These are phyloP conservation scores for Stagonosporopsis vannaccii DNA, from an alignment of 2,329 filamentous ascomycete genomes.

Conservation along the genomic window DNA sequence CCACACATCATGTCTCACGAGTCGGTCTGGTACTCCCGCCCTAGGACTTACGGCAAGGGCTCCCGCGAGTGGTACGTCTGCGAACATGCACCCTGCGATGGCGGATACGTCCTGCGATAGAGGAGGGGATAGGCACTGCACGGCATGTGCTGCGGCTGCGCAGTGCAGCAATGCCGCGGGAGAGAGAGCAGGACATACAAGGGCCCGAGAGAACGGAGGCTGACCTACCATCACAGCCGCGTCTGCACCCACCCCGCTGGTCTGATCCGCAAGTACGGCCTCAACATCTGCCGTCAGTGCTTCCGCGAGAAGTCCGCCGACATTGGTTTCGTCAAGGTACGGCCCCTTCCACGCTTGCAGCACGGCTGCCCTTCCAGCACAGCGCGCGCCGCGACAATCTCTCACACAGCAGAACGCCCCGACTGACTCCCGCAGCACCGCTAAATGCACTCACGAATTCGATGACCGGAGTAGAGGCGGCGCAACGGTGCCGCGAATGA, in stretches of 20 bases:
- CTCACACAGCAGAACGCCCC: neutral
- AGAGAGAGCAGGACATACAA: slow-evolving; percentile 11
- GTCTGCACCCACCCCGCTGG: slow-evolving; percentile 94
- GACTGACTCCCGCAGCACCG: slow-evolving; percentile 42
- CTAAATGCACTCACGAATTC: slow-evolving; percentile 38
- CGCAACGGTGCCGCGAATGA: slow-evolving; percentile 40
- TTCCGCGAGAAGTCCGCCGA: slow-evolving; percentile 73
- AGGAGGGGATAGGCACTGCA: slow-evolving; percentile 1
- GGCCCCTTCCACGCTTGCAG: slow-evolving; percentile 5
- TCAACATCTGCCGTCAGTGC: slow-evolving; percentile 80
- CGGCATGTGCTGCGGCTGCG: slow-evolving; percentile 1
- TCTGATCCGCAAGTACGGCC: slow-evolving; percentile 99
- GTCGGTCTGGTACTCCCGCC: slow-evolving; percentile 98
- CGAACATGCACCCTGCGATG: slow-evolving; percentile 8
- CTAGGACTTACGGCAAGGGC: slow-evolving; percentile 97
- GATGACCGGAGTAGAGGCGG: slow-evolving; percentile 38
- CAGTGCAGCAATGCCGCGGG: slow-evolving; percentile 2
- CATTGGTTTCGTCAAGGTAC: slow-evolving; percentile 74
- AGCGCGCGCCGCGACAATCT: neutral
- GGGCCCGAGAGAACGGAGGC: slow-evolving; percentile 25
- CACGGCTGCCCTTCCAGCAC: neutral
- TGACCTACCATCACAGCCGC: slow-evolving; percentile 62
- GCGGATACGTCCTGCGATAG: neutral
- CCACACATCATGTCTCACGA: slow-evolving; percentile 82
- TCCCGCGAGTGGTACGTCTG: slow-evolving; percentile 84